Base-by-base conservation (phyloP, 805 yeast genomes). In the Wickerhamomyces xylosicus region DNA sequence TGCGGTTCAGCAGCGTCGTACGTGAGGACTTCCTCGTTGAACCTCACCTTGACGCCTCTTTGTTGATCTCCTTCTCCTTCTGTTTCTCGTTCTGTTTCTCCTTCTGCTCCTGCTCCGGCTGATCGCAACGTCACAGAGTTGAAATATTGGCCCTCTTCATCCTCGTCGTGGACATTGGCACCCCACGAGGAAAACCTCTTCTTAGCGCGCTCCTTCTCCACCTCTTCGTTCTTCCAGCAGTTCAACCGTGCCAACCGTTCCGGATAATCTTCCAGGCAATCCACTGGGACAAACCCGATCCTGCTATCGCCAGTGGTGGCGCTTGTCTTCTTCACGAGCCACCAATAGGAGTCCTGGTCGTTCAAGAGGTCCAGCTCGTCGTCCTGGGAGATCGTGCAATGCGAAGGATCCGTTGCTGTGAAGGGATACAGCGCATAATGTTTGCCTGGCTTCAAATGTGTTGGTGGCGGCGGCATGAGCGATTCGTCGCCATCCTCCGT, bases 241-340 rank as follows among this genome's bases (percentile, higher is more conserved):
- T 92, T 92, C 32, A 89, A 66, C 40, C 97, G 69, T 0, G 98
- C 98, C 39, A 92, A 62, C 42, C 97, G 67, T 60, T 92, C 98
- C 35, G 78, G 82, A 44, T 85, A 87, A 0, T 95, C 85, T 59
- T 92, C 98, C 29, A 92, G 63, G 41, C 92, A 77, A 57, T 92
- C 98, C 1, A 97, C 97, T 1, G 98, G 98, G 2, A 94, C 94
- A 64, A 89, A 92, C 1, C 98, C 98, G 38, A 90, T 77, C 47
- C 77, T 71, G 3, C 79, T 25, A 11, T 25, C 25, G 29, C 29
- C 14, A 11, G 14, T 25, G 29, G 5, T 25, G 29, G 14, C 29
- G 14, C 29, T 25, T 11, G 29, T 21, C 79, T 68, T 56, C 50
- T 72, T 58, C 48, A 92, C 90, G 10, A 90, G 66, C 97, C 98